These are phyloP conservation scores for Ramichloridium luteum DNA, from an alignment of 2,329 filamentous ascomycete species.

Conservation along the genomic window DNA sequence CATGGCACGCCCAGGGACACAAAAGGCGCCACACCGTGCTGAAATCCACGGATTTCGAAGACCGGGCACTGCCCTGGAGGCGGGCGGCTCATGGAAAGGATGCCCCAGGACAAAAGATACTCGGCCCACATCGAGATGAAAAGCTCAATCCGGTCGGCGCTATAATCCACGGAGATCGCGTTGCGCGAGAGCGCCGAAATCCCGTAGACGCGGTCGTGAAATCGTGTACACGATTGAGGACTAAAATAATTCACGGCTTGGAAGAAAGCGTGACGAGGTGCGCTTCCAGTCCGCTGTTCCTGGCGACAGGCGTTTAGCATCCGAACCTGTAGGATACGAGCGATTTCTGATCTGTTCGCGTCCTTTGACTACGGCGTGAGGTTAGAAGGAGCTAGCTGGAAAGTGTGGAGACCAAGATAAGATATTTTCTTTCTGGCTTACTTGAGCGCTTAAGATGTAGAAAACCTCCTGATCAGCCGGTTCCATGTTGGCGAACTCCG, in stretches of 20 bases:
- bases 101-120: not conserved
- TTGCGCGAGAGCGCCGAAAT: constrained; percentile 2
- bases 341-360: no score
- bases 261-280: not conserved
- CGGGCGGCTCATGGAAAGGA: not conserved
- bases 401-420: no score
- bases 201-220: constrained; percentile 3
- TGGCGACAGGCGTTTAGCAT: no score
- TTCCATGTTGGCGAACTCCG: no score
- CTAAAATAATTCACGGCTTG: constrained; percentile 3
- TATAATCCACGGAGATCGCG: not conserved
- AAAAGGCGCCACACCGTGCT: not conserved
- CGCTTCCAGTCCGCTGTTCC: no score
- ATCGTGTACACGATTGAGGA: constrained; percentile 1
- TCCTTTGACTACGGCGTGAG: no score
- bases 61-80: no score
- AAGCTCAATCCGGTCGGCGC: not conserved
- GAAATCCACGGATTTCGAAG: not conserved
- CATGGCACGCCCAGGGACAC: not conserved
- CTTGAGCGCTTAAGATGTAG: no score
- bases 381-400: no score
- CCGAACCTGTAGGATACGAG: no score
- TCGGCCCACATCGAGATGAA: not conserved
- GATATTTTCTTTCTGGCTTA: no score
- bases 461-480: no score